Evolutionary conservation across 306 rosid genomes (phyloP), one percentile per base, ranked within the genome.

Genomic region (Calophaca sinica): DNA sequence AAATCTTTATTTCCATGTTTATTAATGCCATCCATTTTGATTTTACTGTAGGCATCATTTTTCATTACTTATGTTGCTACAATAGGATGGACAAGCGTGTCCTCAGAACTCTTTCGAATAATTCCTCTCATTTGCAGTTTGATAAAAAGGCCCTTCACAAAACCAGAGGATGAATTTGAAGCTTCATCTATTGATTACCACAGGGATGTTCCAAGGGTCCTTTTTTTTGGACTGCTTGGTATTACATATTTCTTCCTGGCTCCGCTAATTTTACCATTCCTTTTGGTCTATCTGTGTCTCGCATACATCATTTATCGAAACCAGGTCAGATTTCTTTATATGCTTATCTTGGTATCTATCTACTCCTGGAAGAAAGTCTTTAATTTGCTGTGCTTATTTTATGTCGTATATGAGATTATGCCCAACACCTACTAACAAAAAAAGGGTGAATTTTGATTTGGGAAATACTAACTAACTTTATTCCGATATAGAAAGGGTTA

Each of bases 141-240:
- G 70, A 75, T 94, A 12, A 86, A 67, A 67, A 90, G 80, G 81
- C 89, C 93, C 15, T 94, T 78, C 82, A 61, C 73, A 3, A 61
- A 62, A 74, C 29, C 58, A 14, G 87, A 76, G 5, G 85, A 86
- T 8, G 91, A 90, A 52, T 58, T 82, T 44, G 91, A 88, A 78
- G 96, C 82, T 84, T 96, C 96, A 31, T 76, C 89, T 41, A 61
- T 87, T 39, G 73, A 80, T 57, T 92, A 71, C 79, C 96, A 90
- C 81, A 84, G 71, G 77, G 92, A 94, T 73, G 79, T 92, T 68
- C 98, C 99, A 36, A 89, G 93, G 61, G 65, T 92, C 81, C 91
- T 89, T 70, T 87, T 92, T 78, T 92, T 90, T 83, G 96, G 87
- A 70, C 99, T 94, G 88, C 99, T 92, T 80, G 99, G 99, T 42